Evolutionary conservation across 2,329 filamentous ascomycete species (phyloP).

Genomic region (Grosmannia penicillata): DNA sequence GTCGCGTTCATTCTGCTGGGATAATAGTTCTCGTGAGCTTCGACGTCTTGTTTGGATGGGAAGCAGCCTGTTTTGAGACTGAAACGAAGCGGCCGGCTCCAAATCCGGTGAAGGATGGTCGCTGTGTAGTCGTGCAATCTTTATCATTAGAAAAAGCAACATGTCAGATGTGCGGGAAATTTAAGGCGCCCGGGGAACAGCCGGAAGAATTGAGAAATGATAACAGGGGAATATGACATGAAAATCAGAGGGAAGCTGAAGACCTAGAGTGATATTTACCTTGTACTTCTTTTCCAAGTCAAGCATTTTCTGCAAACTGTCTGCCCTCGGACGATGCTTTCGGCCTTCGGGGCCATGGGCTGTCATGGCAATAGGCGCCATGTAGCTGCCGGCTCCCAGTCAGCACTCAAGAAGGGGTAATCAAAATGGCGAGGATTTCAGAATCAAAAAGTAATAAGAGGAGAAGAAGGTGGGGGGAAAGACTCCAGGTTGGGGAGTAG

Average conservation of each 20-base stretch:
- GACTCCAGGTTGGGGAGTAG: too few species aligned
- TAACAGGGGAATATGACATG: neutral
- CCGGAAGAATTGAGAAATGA: neutral
- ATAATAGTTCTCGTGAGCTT: constrained; percentile 9
- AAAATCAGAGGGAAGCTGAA: neutral
- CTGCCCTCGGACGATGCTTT: constrained; percentile 17
- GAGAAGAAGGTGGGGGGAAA: too few species aligned
- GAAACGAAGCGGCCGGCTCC: constrained; percentile 6
- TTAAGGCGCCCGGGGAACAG: constrained; percentile 2
- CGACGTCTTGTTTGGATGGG: constrained; percentile 14
- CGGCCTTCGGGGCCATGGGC: constrained; percentile 1
- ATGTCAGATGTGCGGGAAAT: constrained; percentile 7
- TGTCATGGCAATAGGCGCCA: constrained; percentile 4
- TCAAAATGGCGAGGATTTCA: too few species aligned
- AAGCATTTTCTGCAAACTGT: constrained; percentile 43
- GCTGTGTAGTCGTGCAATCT: constrained; percentile 16
- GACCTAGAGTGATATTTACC: constrained; percentile 23
- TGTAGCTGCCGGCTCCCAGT: neutral
- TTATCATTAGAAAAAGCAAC: neutral
- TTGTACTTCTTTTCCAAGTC: constrained; percentile 43
- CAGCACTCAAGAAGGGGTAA: neutral
- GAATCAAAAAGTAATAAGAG: too few species aligned
- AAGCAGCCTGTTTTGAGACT: constrained; percentile 5
- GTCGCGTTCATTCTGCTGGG: constrained; percentile 12
- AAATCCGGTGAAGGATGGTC: constrained; percentile 3